Base-by-base conservation (phyloP, 225 moss, liverwort and hornwort genomes). In the Pseudoscleropodium purum region DNA sequence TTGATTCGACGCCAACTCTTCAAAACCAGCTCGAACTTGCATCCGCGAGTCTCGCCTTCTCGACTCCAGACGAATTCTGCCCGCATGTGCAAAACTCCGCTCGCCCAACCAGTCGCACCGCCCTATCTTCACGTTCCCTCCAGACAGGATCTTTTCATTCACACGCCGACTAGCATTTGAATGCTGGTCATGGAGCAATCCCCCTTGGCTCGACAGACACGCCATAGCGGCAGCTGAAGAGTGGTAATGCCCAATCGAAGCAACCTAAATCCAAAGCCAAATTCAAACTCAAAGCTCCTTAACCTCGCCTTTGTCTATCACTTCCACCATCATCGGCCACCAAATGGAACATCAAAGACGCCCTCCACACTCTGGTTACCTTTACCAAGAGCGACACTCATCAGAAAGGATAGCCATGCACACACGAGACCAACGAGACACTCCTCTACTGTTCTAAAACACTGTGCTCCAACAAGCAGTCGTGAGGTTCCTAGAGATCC, bases 1-100 rank as follows among this genome's bases (percentile, higher is more conserved):
- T 75, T 94, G 92, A 91, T 94, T 94, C 27, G 89, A 81, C 66
- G 90, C 88, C 85, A 94, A 60, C 37, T 94, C 94, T 90, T 93
- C 91, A 80, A 94, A 57, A n/a, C 93, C 84, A 88, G 92, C 93
- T 93, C 91, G 93, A 68, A 93, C 85, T n/a, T 60, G 87, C 90
- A 89, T 82, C 82, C 43, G 80, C 47, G 89, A 87, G 61, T 33
- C 57, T 66, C 74, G 33, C 52, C 73, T 87, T 70, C 83, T 87
- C 43, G 39, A 59, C 36, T 84, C 31, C 70, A 57, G 47, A 57
- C 49, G 52, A n/a, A 86, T 49, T 67, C 82, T 86, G 79, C 84
- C 85, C 63, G 67, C 67, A 33, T 21, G 60, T 23, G 83, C 68
- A 19, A 85, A 82, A 45, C 37, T 52, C 63, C 74, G 84, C 49